Conservation (phyloP, 2,329 filamentous ascomycete genomes). For the Basipetospora sp. region DNA sequence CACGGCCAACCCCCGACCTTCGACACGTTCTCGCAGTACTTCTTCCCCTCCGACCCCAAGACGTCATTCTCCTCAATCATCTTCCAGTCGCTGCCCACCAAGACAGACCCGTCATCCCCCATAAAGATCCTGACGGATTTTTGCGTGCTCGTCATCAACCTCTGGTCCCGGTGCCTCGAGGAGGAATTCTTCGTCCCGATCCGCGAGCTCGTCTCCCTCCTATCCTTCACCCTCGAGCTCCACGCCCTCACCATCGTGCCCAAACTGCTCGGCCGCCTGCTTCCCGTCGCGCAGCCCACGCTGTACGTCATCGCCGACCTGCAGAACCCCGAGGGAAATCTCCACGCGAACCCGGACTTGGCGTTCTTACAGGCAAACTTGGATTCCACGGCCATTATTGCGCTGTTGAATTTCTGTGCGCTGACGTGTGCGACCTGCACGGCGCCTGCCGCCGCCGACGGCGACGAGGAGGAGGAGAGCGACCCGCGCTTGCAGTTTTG, state of each 20-base stretch:
- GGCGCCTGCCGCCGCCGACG: slow-evolving; percentile 16
- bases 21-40: slow-evolving; percentile 49
- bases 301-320: slow-evolving; percentile 44
- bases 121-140: slow-evolving; percentile 49
- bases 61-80: slow-evolving; percentile 53
- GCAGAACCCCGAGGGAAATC: slow-evolving; percentile 37
- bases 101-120: slow-evolving; percentile 33
- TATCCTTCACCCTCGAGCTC: slow-evolving; percentile 48
- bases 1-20: slow-evolving; percentile 47
- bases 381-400: slow-evolving; percentile 4
- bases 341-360: slow-evolving; percentile 25
- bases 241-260: slow-evolving; percentile 45
- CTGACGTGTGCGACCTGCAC: background rate
- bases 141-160: slow-evolving; percentile 43
- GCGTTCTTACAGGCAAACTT: slow-evolving; percentile 36
- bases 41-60: slow-evolving; percentile 47
- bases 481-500: slow-evolving; percentile 39
- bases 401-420: slow-evolving; percentile 3
- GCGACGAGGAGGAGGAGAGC: background rate
- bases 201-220: slow-evolving; percentile 47
- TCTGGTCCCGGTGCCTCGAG: slow-evolving; percentile 54
- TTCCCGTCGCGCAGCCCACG: slow-evolving; percentile 41
- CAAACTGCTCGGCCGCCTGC: slow-evolving; percentile 41
- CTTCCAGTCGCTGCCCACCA: slow-evolving; percentile 48
- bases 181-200: slow-evolving; percentile 51